Evolutionary conservation across 1,284 basidiomycete genomes (phyloP).

Genomic region (Rhodotorula sp.): DNA sequence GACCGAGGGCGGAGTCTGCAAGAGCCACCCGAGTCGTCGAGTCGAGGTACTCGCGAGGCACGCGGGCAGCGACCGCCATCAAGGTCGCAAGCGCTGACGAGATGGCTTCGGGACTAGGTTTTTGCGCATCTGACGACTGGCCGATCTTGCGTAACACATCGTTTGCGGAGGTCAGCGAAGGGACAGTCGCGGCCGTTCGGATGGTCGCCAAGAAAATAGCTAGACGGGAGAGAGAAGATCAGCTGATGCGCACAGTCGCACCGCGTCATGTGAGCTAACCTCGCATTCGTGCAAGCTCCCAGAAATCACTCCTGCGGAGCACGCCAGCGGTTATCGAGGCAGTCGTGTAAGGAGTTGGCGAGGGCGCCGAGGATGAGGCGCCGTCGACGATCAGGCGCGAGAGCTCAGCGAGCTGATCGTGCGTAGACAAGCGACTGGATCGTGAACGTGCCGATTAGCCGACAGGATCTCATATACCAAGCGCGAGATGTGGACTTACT

Average conservation of each 20-base stretch:
- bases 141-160: background rate
- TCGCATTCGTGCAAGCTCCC: slow-evolving; percentile 34
- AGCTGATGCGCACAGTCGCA: too few species aligned
- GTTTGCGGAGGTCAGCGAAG: background rate
- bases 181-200: slow-evolving; percentile 8
- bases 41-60: slow-evolving; percentile 33
- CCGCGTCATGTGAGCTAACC: slow-evolving; percentile 2
- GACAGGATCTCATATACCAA: too few species aligned
- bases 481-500: slow-evolving; percentile 17
- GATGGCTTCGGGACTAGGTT: background rate
- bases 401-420: slow-evolving; percentile 16
- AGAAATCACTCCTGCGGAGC: slow-evolving; percentile 40
- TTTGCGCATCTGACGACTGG: too few species aligned
- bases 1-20: slow-evolving; percentile 18
- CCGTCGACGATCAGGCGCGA: slow-evolving; percentile 6
- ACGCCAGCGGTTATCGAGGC: slow-evolving; percentile 9
- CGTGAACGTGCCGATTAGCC: background rate
- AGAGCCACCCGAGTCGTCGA: slow-evolving; percentile 12
- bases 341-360: background rate
- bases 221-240: too few species aligned
- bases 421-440: slow-evolving; percentile 6
- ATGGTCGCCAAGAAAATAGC: too few species aligned
- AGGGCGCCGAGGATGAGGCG: background rate
- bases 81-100: slow-evolving; percentile 3
- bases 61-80: background rate